Base-by-base conservation (phyloP, 495 filamentous ascomycete species). In the Viridothelium virens region DNA sequence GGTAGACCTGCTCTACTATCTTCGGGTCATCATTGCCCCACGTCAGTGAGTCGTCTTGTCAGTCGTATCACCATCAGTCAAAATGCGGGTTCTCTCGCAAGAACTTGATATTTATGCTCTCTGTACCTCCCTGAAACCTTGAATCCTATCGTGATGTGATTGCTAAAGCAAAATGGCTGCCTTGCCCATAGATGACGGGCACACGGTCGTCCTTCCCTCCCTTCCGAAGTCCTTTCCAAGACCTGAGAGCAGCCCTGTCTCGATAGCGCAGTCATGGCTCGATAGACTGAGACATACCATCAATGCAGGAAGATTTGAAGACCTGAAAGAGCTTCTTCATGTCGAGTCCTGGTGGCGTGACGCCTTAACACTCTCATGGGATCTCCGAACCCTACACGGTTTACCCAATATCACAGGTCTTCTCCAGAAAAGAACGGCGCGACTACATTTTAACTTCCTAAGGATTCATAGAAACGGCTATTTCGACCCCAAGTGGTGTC, bases 301-400 rank as follows among this genome's bases (percentile, higher is more conserved):
- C 14, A 44, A 44, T 44, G 41, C 6, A 7, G 41, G 41, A 14
- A 44, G 41, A 44, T 44, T 7, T 44, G 41, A 7, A 44, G 41
- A 44, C 41, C 41, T 44, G 14, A 44, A 44, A 44, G 7, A 44
- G 14, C 68, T 72, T 48, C 33, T 74, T 14, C 38, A 67, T 2
- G 66, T 66, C 31, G 66, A 69, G 10, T 63, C 65, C 61, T 74
- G 68, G 62, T 73, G 68, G 70, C 72, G 73, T 38, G 73, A 75
- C 56, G 68, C 72, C 48, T 65, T 75, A 2, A 67, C 66, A 18
- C 62, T 72, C 11, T 38, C 63, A 1, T 75, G 72, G 73, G 67
- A 72, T 31, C 65, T 71, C 2, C 68, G 71, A 12, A 75, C 72
- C 2, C 33, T 75, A 11, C 65, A 69, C 44, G 67, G 66, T 18